These are phyloP conservation scores for Leishmania tarentolae DNA, from an alignment of 208 protist species.

Conservation along the genomic window DNA sequence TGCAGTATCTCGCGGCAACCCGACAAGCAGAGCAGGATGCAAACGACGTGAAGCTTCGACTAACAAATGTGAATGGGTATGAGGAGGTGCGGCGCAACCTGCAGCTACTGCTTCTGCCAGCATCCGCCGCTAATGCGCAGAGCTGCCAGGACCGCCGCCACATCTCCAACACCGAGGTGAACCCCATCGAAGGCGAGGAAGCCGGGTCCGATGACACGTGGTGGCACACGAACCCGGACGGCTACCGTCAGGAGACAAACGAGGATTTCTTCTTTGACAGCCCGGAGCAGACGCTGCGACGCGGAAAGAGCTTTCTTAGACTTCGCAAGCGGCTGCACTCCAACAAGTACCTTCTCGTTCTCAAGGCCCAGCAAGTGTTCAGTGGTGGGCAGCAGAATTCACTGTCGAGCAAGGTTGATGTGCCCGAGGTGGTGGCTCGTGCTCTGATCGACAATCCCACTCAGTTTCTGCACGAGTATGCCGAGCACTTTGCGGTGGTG, in stretches of 20 bases:
- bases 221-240: slow-evolving; percentile 20
- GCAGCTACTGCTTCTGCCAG: slow-evolving; percentile 16
- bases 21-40: slow-evolving; percentile 29
- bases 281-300: slow-evolving; percentile 35
- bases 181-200: slow-evolving; percentile 5
- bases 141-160: slow-evolving; percentile 21
- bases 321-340: slow-evolving; percentile 47
- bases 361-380: slow-evolving; percentile 66
- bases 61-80: slow-evolving; percentile 58
- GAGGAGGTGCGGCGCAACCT: slow-evolving; percentile 59
- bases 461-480: slow-evolving; percentile 48
- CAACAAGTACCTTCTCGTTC: slow-evolving; percentile 43
- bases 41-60: slow-evolving; percentile 58
- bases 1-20: slow-evolving; percentile 40
- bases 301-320: slow-evolving; percentile 46
- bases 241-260: slow-evolving; percentile 48
- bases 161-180: slow-evolving; percentile 29
- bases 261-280: slow-evolving; percentile 85
- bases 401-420: slow-evolving; percentile 33
- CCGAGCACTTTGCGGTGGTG: slow-evolving; percentile 49
- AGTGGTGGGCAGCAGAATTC: slow-evolving; percentile 42
- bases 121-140: not conserved
- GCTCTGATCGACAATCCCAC: slow-evolving; percentile 53
- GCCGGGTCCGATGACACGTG: slow-evolving; percentile 14
- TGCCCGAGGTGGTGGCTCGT: slow-evolving; percentile 57